phyloP scores from a whole-genome alignment of 306 rosid species.

The Ormosia semicastrata region DNA sequence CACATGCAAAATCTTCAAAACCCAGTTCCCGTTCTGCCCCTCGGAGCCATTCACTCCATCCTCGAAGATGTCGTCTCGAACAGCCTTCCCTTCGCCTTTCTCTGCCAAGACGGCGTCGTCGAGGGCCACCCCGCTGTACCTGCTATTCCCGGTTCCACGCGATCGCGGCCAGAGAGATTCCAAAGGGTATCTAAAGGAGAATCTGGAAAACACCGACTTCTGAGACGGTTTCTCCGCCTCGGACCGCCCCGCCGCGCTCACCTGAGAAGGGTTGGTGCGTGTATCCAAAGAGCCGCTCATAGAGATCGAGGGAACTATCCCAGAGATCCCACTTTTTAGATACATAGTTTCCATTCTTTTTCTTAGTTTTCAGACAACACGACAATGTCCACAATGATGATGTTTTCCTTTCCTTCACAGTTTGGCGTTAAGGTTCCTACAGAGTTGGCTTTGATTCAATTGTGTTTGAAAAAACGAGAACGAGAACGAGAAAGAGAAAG shows the following conservation, averaged over 20 bases:
- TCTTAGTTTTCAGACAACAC: not conserved
- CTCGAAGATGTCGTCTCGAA: slow-evolving; percentile 27
- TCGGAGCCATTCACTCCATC: slow-evolving; percentile 13
- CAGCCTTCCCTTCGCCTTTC: slow-evolving; percentile 28
- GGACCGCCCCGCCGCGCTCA: slow-evolving; percentile 50
- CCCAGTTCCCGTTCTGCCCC: slow-evolving; percentile 60
- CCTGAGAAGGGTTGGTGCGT: slow-evolving; percentile 52
- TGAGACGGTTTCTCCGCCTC: slow-evolving; percentile 36
- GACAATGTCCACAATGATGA: slow-evolving; percentile 17
- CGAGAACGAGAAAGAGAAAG: not conserved
- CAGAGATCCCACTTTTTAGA: slow-evolving; percentile 54
- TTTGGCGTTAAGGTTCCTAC: not conserved
- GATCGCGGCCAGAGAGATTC: slow-evolving; percentile 67
- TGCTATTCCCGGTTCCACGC: slow-evolving; percentile 29
- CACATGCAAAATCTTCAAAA: slow-evolving; percentile 69
- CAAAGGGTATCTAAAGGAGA: slow-evolving; percentile 61
- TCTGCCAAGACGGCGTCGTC: slow-evolving; percentile 69
- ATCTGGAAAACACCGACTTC: slow-evolving; percentile 51
- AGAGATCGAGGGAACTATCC: slow-evolving; percentile 57
- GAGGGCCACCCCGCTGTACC: slow-evolving; percentile 53
- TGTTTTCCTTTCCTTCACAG: not conserved
- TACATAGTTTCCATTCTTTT: slow-evolving; percentile 61
- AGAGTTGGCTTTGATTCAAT: not conserved
- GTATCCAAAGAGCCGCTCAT: slow-evolving; percentile 51
- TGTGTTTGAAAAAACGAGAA: too few species aligned